These are phyloP conservation scores for Colletotrichum horii DNA, from an alignment of 2,329 filamentous ascomycete genomes.

Conservation along the genomic window DNA sequence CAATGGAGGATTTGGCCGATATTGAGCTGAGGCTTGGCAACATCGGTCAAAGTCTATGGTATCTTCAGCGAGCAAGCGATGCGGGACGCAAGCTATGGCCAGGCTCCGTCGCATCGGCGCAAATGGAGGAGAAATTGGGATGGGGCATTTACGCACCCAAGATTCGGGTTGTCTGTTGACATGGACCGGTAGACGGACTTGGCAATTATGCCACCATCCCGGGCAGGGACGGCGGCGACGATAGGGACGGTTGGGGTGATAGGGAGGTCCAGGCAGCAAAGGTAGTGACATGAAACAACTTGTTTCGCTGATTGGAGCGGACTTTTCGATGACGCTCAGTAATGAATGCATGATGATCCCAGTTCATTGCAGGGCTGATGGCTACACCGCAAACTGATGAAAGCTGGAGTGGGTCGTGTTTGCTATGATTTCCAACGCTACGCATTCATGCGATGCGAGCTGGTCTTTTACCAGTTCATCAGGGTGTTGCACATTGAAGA, in stretches of 20 bases:
- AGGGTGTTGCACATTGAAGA: fast-evolving
- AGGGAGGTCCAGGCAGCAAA: neutral
- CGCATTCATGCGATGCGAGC: neutral
- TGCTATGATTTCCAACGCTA: neutral
- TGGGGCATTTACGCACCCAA: neutral
- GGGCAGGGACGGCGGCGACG: neutral
- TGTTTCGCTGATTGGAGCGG: neutral
- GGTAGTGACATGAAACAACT: fast-evolving
- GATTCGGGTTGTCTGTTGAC: neutral
- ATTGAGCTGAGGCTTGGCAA: neutral
- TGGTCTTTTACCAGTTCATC: neutral
- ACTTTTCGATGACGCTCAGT: fast-evolving
- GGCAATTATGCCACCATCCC: neutral
- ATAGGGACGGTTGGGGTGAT: too few relatives aligned
- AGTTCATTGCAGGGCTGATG: neutral
- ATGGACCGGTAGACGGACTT: neutral
- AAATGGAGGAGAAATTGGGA: neutral
- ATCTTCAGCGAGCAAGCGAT: neutral
- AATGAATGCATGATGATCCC: neutral
- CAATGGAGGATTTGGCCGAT: neutral
- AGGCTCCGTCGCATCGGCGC: neutral
- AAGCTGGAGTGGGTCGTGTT: neutral
- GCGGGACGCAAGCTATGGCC: neutral
- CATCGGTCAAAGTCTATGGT: neutral
- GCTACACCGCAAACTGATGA: neutral